phyloP scores from a whole-genome alignment of 441 rosid genomes.

The Caryocar brasiliense region DNA sequence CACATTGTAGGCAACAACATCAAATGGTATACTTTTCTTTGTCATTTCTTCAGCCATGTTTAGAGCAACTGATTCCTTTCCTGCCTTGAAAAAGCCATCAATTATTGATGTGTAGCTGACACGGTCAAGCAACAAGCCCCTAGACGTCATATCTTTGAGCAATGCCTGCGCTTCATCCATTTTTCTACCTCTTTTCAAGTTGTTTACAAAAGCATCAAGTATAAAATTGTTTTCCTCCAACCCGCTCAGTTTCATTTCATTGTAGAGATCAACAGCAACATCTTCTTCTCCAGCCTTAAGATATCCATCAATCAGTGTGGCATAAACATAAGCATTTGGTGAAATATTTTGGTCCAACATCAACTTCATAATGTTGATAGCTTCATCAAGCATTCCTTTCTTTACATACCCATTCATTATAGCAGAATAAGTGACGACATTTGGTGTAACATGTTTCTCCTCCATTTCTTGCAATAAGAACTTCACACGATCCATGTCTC shows the following conservation, averaged over 20 bases:
- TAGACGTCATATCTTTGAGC: constrained; percentile 38
- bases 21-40: constrained; percentile 49
- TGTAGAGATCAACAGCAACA: constrained; percentile 45
- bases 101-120: constrained; percentile 88
- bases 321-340: constrained; percentile 54
- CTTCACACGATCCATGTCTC: constrained; percentile 52
- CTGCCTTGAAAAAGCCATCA: constrained; percentile 77
- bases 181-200: constrained; percentile 52
- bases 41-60: constrained; percentile 62
- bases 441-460: constrained; percentile 37
- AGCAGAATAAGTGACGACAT: constrained; percentile 55
- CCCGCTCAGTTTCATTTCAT: constrained; percentile 56
- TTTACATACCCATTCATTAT: constrained; percentile 60
- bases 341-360: constrained; percentile 40
- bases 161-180: constrained; percentile 49
- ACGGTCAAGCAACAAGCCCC: constrained; percentile 52
- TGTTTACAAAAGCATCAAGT: constrained; percentile 59
- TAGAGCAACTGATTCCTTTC: constrained; percentile 62
- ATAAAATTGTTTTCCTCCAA: constrained; percentile 47
- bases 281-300: constrained; percentile 55
- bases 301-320: constrained; percentile 61
- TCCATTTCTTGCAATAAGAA: constrained; percentile 50
- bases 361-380: constrained; percentile 39
- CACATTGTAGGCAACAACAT: constrained; percentile 75
- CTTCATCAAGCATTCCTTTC: constrained; percentile 70